Percentiles rank a stretch among this genome's conserved stretches.
Conservation (phyloP, 106 monocot genomes). For the Phalaenopsis equestris region DNA sequence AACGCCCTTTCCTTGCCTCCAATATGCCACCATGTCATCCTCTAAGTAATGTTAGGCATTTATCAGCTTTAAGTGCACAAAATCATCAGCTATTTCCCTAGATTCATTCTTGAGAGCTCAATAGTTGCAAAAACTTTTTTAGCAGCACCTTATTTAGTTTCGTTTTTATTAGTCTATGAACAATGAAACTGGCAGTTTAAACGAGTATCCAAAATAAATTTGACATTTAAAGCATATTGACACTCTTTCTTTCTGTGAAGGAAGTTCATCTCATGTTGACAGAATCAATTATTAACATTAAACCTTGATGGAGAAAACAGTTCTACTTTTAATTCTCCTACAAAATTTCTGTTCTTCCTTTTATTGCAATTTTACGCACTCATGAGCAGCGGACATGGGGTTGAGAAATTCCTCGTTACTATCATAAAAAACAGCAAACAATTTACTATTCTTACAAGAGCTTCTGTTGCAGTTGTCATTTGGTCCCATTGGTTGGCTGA, state of each 20-base stretch:
- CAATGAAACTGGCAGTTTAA: not conserved
- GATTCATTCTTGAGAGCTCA: too few relatives aligned
- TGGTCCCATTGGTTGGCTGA: constrained; percentile 97
- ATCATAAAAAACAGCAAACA: not conserved
- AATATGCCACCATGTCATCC: too few relatives aligned
- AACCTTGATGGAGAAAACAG: not conserved
- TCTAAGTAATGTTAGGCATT: too few relatives aligned
- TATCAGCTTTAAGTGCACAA: too few relatives aligned
- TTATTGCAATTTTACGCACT: not conserved
- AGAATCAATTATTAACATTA: not conserved
- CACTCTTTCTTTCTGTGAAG: not conserved
- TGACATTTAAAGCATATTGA: not conserved
- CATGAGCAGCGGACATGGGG: not conserved
- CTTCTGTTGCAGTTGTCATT: constrained; percentile 80
- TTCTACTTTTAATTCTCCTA: not conserved
- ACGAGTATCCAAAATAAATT: not conserved
- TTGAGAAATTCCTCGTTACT: not conserved
- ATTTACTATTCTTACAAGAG: constrained; percentile 1
- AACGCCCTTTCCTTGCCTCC: too few relatives aligned
- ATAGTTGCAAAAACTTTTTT: too few relatives aligned
- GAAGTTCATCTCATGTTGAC: not conserved
- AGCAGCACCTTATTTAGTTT: too few relatives aligned
- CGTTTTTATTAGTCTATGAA: not conserved
- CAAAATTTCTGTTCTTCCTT: not conserved
- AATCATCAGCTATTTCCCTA: too few relatives aligned